Evolutionary conservation across 345 rosid species (phyloP), one percentile per base, ranked within the genome.

Genomic region (Dipteronia sinensis): DNA sequence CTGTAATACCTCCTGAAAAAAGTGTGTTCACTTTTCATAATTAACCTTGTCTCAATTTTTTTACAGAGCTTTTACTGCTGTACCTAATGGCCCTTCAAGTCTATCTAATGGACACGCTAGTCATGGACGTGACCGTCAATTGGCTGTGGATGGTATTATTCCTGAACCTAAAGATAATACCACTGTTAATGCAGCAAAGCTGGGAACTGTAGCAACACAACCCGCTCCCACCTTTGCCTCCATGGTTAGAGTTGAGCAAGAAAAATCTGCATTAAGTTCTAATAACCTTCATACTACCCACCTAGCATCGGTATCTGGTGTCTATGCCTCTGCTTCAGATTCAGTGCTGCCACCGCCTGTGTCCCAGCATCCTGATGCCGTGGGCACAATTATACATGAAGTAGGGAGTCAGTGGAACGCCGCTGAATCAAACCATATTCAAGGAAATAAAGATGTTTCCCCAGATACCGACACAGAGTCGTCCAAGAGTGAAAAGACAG

Each of bases 51-150:
- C 55, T 74, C 38, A 71, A 51, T 20, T 71, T 69, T 42, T 76
- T 78, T 76, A 29, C 80, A 91, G 94, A 75, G 83, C 82, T 75
- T 65, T 85, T 25, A 58, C 70, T 67, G 49, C 65, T 31, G 75
- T 70, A 29, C 69, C 83, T 56, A 80, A 78, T 85, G 90, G 84
- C 67, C 75, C 87, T 63, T 53, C 82, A 51, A 76, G 29, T 82
- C 73, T 88, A 66, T 79, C 82, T 19, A 86, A 82, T 77, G 88
- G 89, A 80, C 77, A 80, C 78, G 83, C 86, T 23, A 63, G 68
- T 80, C 75, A 13, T 46, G 83, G 81, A 49, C 70, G 13, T 46
- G 72, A 68, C 23, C 55, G 61, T 11, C 78, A 76, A 40, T 72
- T 77, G 11, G 27, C 75, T 76, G 80, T 31, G 2, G 67, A 25